A percentile compares a stretch with the other conserved stretches of the same genome.
Conservation (phyloP, 495 filamentous ascomycete genomes). For the Podospora appendiculata region DNA sequence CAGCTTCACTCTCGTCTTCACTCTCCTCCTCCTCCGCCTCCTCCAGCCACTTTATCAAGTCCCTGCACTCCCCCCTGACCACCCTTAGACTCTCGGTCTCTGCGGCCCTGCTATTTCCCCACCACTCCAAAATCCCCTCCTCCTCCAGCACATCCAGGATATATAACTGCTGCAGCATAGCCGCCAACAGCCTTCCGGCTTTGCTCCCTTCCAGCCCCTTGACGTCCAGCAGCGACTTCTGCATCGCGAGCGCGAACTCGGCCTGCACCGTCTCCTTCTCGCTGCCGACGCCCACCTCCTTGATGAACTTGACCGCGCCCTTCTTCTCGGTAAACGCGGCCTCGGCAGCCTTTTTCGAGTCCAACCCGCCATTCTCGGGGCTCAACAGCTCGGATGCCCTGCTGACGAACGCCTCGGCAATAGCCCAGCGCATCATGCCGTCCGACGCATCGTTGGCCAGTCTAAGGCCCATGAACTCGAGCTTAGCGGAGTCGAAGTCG, state of each 20-base stretch:
- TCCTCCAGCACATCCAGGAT: constrained; percentile 80
- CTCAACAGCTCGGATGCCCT: constrained; percentile 68
- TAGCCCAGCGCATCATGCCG: constrained; percentile 74
- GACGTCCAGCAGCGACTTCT: constrained; percentile 62
- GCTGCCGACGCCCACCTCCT: constrained; percentile 43
- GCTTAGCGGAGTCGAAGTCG: constrained; percentile 74
- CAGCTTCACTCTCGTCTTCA: constrained; percentile 54
- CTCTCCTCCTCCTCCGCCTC: constrained; percentile 75
- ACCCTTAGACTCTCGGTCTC: constrained; percentile 57
- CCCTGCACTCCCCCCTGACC: constrained; percentile 63
- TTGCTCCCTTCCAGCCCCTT: constrained; percentile 41
- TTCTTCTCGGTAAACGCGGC: constrained; percentile 40
- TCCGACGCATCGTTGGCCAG: constrained; percentile 87
- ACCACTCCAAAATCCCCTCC: constrained; percentile 84
- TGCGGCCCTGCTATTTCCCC: constrained; percentile 60
- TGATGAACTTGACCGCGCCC: constrained; percentile 48
- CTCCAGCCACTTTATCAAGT: constrained; percentile 80
- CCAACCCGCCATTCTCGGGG: constrained; percentile 39
- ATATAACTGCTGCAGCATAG: constrained; percentile 72
- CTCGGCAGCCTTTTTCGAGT: constrained; percentile 58
- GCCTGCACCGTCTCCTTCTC: constrained; percentile 54
- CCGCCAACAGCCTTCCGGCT: constrained; percentile 60
- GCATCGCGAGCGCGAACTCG: constrained; percentile 73
- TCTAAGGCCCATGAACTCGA: constrained; percentile 84
- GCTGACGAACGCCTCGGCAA: constrained; percentile 77